phyloP scores from a whole-genome alignment of 352 stramenopile genomes.

The Salisapilia sapeloensis region DNA sequence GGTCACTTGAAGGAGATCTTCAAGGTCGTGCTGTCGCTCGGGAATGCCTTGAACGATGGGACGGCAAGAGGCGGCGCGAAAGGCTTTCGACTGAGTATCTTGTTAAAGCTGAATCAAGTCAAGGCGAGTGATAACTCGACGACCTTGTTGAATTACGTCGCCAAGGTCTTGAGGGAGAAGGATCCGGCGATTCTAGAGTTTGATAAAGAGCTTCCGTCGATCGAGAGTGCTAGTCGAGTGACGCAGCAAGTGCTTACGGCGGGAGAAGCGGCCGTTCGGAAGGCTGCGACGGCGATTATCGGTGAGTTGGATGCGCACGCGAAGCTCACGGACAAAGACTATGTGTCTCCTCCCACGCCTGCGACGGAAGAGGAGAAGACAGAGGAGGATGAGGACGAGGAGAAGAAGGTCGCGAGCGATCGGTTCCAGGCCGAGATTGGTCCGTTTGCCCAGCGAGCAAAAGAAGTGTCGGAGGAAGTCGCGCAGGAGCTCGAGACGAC shows the following conservation, averaged over 20 bases:
- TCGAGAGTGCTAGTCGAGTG: slow-evolving; percentile 61
- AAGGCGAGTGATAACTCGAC: slow-evolving; percentile 73
- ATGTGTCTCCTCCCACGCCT: background rate
- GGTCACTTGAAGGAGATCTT: slow-evolving; percentile 80
- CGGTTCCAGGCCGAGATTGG: slow-evolving; percentile 60
- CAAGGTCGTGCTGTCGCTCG: slow-evolving; percentile 63
- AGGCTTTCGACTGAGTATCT: slow-evolving; percentile 75
- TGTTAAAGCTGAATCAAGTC: slow-evolving; percentile 81
- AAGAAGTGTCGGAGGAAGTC: slow-evolving; percentile 38
- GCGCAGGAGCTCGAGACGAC: slow-evolving; percentile 31
- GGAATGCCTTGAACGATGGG: slow-evolving; percentile 84
- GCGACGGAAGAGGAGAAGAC: slow-evolving; percentile 8
- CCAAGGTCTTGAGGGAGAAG: slow-evolving; percentile 47
- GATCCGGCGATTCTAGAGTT: slow-evolving; percentile 52
- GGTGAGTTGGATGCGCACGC: slow-evolving; percentile 52
- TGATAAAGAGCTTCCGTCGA: slow-evolving; percentile 46
- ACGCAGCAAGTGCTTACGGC: slow-evolving; percentile 64
- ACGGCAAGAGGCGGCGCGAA: slow-evolving; percentile 69
- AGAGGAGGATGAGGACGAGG: slow-evolving; percentile 7
- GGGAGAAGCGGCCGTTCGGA: slow-evolving; percentile 50
- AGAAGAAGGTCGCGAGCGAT: slow-evolving; percentile 26
- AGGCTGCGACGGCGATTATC: slow-evolving; percentile 48
- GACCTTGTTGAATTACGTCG: slow-evolving; percentile 68
- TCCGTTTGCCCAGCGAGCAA: slow-evolving; percentile 52
- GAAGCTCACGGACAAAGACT: slow-evolving; percentile 16